Conservation (phyloP, 1,139 yeast genomes). For the Kurtzmaniella quercitrusa region DNA sequence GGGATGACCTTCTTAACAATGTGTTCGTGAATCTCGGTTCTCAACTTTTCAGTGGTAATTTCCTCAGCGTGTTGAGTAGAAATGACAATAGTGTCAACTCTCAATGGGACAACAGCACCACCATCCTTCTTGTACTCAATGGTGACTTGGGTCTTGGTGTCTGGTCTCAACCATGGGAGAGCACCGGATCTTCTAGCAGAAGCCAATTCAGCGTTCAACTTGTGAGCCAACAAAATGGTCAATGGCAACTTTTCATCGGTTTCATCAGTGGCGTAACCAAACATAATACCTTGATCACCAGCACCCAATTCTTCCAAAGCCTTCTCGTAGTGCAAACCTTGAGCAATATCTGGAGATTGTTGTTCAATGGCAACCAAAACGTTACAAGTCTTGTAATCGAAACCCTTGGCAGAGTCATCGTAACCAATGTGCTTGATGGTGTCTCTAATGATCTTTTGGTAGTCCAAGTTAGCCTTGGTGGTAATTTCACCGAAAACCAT, state of each 20-base stretch:
- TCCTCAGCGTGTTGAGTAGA: constrained; percentile 98
- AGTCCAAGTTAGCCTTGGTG: constrained; percentile 92
- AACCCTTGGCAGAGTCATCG: constrained; percentile 94
- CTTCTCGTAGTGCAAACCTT: constrained; percentile 96
- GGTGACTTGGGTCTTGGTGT: constrained; percentile 99
- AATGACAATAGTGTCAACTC: constrained; percentile 97
- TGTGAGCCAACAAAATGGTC: constrained; percentile 91
- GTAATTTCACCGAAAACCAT: constrained; percentile 99
- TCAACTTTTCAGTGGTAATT: constrained; percentile 87
- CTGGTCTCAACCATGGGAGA: constrained; percentile 97
- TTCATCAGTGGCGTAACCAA: constrained; percentile 99
- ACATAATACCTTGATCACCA: constrained; percentile 99
- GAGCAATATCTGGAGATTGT: constrained; percentile 98
- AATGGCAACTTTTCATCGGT: constrained; percentile 96
- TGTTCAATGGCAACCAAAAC: constrained; percentile 98
- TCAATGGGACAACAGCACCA: constrained; percentile 92
- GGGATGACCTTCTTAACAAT: constrained; percentile 92
- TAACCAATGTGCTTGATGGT: constrained; percentile 98
- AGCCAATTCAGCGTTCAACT: constrained; percentile 94
- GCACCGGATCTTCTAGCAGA: constrained; percentile 96
- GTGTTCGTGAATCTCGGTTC: constrained; percentile 71
- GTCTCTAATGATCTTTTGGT: constrained; percentile 96
- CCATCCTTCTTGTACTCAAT: constrained; percentile 90
- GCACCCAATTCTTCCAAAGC: constrained; percentile 98
- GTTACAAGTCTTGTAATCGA: constrained; percentile 98